These are phyloP conservation scores for Trichoderma arundinaceum DNA, from an alignment of 2,329 filamentous ascomycete genomes.

Conservation along the genomic window DNA sequence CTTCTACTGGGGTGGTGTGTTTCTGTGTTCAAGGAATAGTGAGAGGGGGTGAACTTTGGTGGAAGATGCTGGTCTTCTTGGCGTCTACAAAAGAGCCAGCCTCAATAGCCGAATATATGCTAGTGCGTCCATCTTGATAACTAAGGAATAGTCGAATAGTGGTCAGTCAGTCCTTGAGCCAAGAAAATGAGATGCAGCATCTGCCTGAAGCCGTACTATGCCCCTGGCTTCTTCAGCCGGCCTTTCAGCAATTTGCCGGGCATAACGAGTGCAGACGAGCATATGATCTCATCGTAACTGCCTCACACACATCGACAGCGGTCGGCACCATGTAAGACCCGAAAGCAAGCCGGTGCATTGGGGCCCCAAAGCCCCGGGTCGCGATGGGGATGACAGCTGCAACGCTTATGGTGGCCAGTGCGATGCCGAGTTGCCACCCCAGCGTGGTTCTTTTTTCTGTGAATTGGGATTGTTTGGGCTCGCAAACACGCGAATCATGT, in stretches of 20 bases:
- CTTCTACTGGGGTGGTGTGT: neutral
- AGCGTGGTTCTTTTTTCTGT: too few species aligned
- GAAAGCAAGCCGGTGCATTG: neutral
- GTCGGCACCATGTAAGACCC: neutral
- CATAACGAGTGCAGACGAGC: neutral
- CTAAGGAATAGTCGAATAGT: too few species aligned
- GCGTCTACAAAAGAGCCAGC: neutral
- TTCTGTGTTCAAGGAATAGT: neutral
- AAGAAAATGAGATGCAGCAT: neutral
- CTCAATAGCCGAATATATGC: neutral
- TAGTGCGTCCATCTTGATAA: neutral
- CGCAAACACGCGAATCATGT: neutral
- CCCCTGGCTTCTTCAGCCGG: too few species aligned
- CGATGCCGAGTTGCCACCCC: neutral
- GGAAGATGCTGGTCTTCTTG: neutral
- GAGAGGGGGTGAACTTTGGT: neutral
- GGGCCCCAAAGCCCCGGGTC: neutral
- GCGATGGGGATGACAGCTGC: too few species aligned
- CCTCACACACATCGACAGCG: neutral
- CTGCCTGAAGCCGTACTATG: neutral
- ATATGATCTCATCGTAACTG: neutral
- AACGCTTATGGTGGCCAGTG: too few species aligned
- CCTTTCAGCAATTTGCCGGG: neutral
- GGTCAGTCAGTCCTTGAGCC: neutral
- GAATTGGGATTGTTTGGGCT: neutral